Evolutionary conservation across 2,329 filamentous ascomycete genomes (phyloP).

Genomic region (Neofusicoccum kwambonambiense): DNA sequence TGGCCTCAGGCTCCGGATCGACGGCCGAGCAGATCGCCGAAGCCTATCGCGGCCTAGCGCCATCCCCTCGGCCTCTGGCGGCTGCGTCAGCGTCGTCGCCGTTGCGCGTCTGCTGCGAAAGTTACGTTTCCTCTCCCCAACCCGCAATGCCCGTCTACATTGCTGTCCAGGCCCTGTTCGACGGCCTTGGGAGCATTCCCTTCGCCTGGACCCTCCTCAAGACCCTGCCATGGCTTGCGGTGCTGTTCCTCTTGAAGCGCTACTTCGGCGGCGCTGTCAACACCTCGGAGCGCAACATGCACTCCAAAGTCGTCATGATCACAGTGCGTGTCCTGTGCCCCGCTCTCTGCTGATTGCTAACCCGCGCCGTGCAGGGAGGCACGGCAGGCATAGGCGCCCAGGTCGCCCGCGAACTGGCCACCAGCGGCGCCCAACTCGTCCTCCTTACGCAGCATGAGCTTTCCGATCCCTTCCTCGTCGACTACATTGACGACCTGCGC

Average conservation of each 20-base stretch:
- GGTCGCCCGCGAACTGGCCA: constrained; percentile 71
- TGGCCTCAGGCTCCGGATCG: background rate
- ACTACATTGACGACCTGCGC: constrained; percentile 88
- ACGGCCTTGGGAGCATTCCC: constrained; percentile 57
- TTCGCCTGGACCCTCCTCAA: constrained; percentile 55
- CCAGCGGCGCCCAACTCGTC: constrained; percentile 83
- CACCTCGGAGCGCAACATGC: constrained; percentile 76
- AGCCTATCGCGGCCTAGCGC: background rate
- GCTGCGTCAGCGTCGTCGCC: constrained; percentile 2
- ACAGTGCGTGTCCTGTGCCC: constrained; percentile 59
- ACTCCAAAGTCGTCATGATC: constrained; percentile 89
- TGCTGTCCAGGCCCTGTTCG: constrained; percentile 51
- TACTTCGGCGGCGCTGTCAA: constrained; percentile 77
- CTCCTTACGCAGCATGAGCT: constrained; percentile 81
- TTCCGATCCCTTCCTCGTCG: constrained; percentile 82
- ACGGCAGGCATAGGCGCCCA: constrained; percentile 88
- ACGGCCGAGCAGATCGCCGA: background rate
- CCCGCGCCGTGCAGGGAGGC: constrained; percentile 59
- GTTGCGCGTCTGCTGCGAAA: background rate
- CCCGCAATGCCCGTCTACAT: constrained; percentile 62
- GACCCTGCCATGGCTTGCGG: constrained; percentile 49
- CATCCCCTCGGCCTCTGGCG: constrained; percentile 4
- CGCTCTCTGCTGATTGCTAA: constrained; percentile 22
- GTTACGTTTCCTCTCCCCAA: constrained; percentile 5
- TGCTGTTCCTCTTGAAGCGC: constrained; percentile 64